Evolutionary conservation across 139 green algal genomes (phyloP), one percentile per base, ranked within the genome.

Genomic region (Diplosphaera chodatii): DNA sequence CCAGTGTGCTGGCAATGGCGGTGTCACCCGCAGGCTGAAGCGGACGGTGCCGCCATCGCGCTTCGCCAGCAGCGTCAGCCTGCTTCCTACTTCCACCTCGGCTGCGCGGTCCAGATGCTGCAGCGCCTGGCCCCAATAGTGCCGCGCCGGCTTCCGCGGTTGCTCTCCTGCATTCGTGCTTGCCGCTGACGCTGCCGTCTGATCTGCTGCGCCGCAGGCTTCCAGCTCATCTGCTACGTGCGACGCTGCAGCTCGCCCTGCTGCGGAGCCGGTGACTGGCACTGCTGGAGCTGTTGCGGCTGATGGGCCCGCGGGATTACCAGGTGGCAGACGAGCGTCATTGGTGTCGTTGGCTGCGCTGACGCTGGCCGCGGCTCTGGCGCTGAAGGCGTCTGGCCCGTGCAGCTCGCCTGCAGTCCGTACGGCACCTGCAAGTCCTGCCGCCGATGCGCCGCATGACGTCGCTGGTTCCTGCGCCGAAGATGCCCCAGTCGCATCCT

Each of bases 101-200:
- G 84, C 73, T 2, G 66, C 63, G 2, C 76, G 62, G 41, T 93
- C 86, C 18, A 93, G 79, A 63, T 92, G 88, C 78, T 93, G 89
- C 41, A 95, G 76, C 1, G 83, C 89, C 71, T 94, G 88, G 25
- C 79, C 79, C 78, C 84, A 90, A 70, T 89, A 84, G 70, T 90
- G 84, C 66, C 33, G 27, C 32, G 30, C 67, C 22, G 37, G 28
- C 48, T 22, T 32, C 23, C 37, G 6, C 8, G 37, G 37, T 10
- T 10, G 10, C 37, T 59, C 10, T 10, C 48, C 13, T 25, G 13
- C 22, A 4, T 40, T 25, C 23, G 15, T 29, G n/a, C 15, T 55
- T 8, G 40, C 31, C 33, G 40, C 64, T 55, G n/a, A n/a, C n/a
- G n/a, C n/a, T n/a, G n/a, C n/a, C n/a, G n/a, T n/a, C n/a, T n/a